These are phyloP conservation scores for Rosellinia necatrix DNA, from an alignment of 2,329 filamentous ascomycete species.

Conservation along the genomic window DNA sequence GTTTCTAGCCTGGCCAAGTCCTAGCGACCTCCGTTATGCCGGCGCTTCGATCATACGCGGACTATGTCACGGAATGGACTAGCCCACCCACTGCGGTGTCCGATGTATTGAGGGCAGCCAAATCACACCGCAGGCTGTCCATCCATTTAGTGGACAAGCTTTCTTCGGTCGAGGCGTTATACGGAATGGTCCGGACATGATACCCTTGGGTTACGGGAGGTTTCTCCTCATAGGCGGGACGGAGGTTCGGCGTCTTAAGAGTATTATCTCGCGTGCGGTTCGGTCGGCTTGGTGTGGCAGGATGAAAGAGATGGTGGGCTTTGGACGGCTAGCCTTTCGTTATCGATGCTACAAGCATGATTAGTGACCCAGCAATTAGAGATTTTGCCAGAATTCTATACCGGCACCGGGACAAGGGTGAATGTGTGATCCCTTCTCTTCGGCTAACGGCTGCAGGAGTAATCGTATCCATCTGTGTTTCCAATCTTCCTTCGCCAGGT, in stretches of 20 bases:
- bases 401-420: neutral
- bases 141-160: slow-evolving; percentile 32
- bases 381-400: slow-evolving; percentile 14
- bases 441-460: neutral
- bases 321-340: slow-evolving; percentile 36
- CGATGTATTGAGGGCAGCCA: slow-evolving; percentile 16
- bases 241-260: slow-evolving; percentile 4
- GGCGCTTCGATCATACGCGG: slow-evolving; percentile 29
- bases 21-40: slow-evolving; percentile 32
- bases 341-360: slow-evolving; percentile 35
- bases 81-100: slow-evolving; percentile 20
- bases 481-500: neutral
- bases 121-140: slow-evolving; percentile 33
- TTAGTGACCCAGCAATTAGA: slow-evolving; percentile 32
- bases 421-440: neutral
- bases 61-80: slow-evolving; percentile 31
- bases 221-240: slow-evolving; percentile 25
- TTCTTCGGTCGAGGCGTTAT: slow-evolving; percentile 40
- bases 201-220: slow-evolving; percentile 36
- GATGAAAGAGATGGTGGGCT: slow-evolving; percentile 30
- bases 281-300: slow-evolving; percentile 24
- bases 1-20: slow-evolving; percentile 60
- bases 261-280: slow-evolving; percentile 18
- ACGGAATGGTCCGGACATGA: slow-evolving; percentile 43
- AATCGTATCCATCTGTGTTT: too few species aligned